A percentile compares a stretch with the other conserved stretches of the same genome.
phyloP scores from a whole-genome alignment of 352 stramenopile genomes.

The Globisporangium canariense region DNA sequence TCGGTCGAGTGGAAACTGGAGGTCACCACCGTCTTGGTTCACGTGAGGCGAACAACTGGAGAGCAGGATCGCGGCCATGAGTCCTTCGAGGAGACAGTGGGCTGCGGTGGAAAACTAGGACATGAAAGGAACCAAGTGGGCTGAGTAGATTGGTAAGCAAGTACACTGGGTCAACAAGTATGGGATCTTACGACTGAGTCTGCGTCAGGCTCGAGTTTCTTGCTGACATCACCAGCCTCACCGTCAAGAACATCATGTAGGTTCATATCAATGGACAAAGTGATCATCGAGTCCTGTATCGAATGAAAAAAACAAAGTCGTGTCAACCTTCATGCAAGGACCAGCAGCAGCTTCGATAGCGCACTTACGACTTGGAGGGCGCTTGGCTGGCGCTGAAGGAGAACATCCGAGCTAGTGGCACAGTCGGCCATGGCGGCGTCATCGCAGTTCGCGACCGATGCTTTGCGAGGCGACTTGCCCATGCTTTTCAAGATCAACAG shows the following conservation, averaged over 20 bases:
- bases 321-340: neutral
- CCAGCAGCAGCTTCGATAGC: neutral
- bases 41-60: neutral
- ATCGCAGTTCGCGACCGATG: neutral
- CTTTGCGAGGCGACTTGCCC: neutral
- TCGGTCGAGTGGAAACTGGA: conserved; percentile 9
- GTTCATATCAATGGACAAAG: conserved; percentile 5
- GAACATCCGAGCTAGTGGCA: neutral
- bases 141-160: neutral
- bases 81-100: conserved; percentile 8
- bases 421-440: neutral
- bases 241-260: neutral
- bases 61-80: conserved; percentile 6
- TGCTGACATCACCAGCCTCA: neutral
- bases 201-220: neutral
- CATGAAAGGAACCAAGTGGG: neutral
- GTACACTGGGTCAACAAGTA: neutral
- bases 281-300: conserved; percentile 9
- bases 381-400: neutral
- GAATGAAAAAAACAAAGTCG: too few relatives aligned
- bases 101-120: conserved; percentile 8
- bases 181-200: neutral
- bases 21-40: neutral
- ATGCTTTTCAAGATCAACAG: neutral
- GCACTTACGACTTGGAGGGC: conserved; percentile 2